phyloP scores from a whole-genome alignment of 2,329 filamentous ascomycete species.

The Bisporella sp. region DNA sequence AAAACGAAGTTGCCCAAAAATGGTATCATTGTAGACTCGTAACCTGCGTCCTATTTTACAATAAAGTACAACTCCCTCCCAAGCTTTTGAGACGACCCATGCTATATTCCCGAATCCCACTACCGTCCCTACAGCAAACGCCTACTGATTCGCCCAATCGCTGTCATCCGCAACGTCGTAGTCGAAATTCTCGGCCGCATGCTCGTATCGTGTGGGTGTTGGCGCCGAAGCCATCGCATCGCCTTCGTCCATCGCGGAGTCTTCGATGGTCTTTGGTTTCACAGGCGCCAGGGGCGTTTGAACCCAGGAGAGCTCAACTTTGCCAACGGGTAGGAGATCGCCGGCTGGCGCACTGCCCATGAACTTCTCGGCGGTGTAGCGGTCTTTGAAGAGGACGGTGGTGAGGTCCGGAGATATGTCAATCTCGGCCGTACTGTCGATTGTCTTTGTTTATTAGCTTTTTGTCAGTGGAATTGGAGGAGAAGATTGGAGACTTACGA shows the following conservation, averaged over 20 bases:
- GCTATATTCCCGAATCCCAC: too few species aligned
- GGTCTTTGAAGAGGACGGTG: slow-evolving; percentile 57
- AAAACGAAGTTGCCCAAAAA: too few species aligned
- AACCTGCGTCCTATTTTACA: too few species aligned
- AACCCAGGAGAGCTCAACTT: slow-evolving; percentile 62
- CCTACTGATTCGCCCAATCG: slow-evolving; percentile 21
- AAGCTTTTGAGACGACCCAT: too few species aligned
- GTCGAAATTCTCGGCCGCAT: slow-evolving; percentile 26
- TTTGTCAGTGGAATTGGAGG: not conserved
- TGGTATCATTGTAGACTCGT: too few species aligned
- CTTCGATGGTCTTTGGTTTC: slow-evolving; percentile 9
- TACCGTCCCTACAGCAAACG: too few species aligned
- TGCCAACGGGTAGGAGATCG: slow-evolving; percentile 55
- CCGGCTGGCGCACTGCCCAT: slow-evolving; percentile 50
- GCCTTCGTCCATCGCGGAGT: slow-evolving; percentile 22
- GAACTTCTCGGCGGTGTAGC: slow-evolving; percentile 65
- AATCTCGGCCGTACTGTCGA: slow-evolving; percentile 56
- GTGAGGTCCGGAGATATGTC: slow-evolving; percentile 40
- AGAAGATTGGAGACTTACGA: slow-evolving; percentile 42
- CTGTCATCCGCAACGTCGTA: slow-evolving; percentile 36
- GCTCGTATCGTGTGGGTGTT: slow-evolving; percentile 6
- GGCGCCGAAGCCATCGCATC: slow-evolving; percentile 23
- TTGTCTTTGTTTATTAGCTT: slow-evolving; percentile 36
- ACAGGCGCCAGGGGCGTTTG: slow-evolving; percentile 23
- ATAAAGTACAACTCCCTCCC: too few species aligned